These are phyloP conservation scores for Talaromyces liani DNA, from an alignment of 495 filamentous ascomycete species.

Conservation along the genomic window DNA sequence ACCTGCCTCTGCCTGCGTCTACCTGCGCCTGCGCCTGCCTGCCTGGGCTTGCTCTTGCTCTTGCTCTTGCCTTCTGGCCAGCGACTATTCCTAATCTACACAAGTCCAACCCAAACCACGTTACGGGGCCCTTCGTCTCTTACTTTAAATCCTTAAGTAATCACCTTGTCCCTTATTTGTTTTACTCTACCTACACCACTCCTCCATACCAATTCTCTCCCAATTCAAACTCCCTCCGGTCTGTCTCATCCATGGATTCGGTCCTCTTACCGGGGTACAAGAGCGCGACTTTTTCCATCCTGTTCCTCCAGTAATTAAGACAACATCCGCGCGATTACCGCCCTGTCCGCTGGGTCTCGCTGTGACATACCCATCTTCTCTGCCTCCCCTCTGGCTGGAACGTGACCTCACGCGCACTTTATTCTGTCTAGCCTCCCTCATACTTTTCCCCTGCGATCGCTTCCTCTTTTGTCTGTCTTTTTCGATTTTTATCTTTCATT, in stretches of 20 bases:
- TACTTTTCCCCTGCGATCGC: neutral
- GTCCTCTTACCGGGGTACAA: conserved; percentile 4
- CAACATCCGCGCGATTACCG: neutral
- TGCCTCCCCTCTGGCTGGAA: neutral
- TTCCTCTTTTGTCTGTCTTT: neutral
- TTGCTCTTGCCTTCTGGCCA: neutral
- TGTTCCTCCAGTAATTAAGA: neutral
- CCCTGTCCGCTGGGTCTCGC: neutral
- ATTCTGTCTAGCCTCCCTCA: neutral
- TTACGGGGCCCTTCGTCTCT: neutral
- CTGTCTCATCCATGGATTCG: conserved; percentile 5
- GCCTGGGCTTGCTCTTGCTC: neutral
- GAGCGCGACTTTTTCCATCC: conserved; percentile 3
- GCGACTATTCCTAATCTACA: neutral
- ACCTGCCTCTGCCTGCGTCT: neutral
- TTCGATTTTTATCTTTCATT: neutral
- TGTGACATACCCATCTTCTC: neutral
- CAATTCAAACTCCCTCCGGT: neutral
- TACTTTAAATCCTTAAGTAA: conserved; percentile 6
- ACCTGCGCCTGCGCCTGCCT: neutral
- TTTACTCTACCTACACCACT: neutral
- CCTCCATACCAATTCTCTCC: neutral
- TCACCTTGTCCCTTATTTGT: neutral
- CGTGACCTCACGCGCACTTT: neutral
- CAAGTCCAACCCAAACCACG: neutral